These are phyloP conservation scores for Ligustrum vulgare DNA, from an alignment of 257 asterid genomes.

Conservation along the genomic window DNA sequence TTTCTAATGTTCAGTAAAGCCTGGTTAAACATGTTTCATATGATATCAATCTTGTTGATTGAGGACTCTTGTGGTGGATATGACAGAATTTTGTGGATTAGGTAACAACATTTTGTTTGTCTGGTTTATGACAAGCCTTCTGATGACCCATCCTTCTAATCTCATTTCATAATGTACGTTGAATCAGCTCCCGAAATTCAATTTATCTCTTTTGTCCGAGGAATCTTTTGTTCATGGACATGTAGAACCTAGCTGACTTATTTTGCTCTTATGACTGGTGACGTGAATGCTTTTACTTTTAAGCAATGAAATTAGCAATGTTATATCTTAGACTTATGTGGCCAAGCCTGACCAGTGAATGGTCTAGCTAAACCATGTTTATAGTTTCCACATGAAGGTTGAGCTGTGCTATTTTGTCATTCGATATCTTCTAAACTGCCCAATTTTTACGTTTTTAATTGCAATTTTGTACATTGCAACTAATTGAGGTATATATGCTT, in stretches of 20 bases:
- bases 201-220: not conserved
- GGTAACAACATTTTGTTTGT: not conserved
- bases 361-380: not conserved
- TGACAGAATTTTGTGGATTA: not conserved
- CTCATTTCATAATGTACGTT: not conserved
- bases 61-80: not conserved
- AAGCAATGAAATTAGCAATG: not conserved
- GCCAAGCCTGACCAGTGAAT: not conserved
- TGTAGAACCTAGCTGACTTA: not conserved
- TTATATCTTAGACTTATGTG: not conserved
- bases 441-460: not conserved
- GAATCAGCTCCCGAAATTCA: not conserved
- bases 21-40: not conserved
- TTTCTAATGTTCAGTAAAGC: not conserved
- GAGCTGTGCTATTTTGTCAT: conserved; percentile 3
- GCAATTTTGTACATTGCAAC: not conserved
- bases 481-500: conserved; percentile 16
- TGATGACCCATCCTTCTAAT: not conserved
- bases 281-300: not conserved
- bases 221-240: not conserved
- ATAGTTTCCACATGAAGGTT: conserved; percentile 7
- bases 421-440: not conserved
- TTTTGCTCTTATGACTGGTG: not conserved
- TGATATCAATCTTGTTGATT: not conserved
- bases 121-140: not conserved